phyloP scores from a whole-genome alignment of 2,329 filamentous ascomycete species.

The Nigrograna mackinnonii region DNA sequence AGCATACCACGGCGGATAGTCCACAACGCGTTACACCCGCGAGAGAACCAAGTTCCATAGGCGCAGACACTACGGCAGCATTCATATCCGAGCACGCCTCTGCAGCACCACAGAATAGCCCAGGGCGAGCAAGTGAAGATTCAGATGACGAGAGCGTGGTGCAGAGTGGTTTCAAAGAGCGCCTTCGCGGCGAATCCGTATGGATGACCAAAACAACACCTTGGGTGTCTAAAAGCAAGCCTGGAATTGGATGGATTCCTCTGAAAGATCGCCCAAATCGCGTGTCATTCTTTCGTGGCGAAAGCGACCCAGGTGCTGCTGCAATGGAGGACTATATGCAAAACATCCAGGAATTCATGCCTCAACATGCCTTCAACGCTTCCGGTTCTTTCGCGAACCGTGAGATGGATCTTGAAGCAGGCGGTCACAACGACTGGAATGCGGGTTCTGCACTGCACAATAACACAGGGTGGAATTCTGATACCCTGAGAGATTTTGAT shows the following conservation, averaged over 20 bases:
- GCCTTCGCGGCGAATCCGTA: conserved; percentile 25
- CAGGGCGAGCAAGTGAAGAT: too few relatives aligned
- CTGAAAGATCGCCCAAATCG: conserved; percentile 20
- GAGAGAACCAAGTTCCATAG: too few relatives aligned
- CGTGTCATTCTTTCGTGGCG: conserved; percentile 20
- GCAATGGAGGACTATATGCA: conserved; percentile 72
- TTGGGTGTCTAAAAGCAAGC: conserved; percentile 40
- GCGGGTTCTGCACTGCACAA: conserved; percentile 4
- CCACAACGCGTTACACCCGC: too few relatives aligned
- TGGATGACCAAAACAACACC: conserved; percentile 33
- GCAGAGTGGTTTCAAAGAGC: conserved; percentile 23
- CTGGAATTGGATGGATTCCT: conserved; percentile 39
- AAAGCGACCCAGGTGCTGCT: conserved; percentile 23
- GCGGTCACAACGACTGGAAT: conserved; percentile 31
- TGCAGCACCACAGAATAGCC: too few relatives aligned
- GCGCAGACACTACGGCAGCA: too few relatives aligned
- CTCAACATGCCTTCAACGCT: conserved; percentile 29
- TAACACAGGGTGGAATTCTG: conserved; percentile 45
- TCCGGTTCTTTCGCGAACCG: conserved; percentile 30
- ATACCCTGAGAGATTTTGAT: conserved; percentile 52
- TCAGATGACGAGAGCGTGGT: conserved; percentile 28
- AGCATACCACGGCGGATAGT: too few relatives aligned
- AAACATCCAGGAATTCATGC: conserved; percentile 60
- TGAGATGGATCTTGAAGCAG: conserved; percentile 35
- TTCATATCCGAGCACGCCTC: too few relatives aligned